A percentile compares a stretch with the other conserved stretches of the same genome.
phyloP scores from a whole-genome alignment of 805 yeast genomes.

The Candida verbasci region DNA sequence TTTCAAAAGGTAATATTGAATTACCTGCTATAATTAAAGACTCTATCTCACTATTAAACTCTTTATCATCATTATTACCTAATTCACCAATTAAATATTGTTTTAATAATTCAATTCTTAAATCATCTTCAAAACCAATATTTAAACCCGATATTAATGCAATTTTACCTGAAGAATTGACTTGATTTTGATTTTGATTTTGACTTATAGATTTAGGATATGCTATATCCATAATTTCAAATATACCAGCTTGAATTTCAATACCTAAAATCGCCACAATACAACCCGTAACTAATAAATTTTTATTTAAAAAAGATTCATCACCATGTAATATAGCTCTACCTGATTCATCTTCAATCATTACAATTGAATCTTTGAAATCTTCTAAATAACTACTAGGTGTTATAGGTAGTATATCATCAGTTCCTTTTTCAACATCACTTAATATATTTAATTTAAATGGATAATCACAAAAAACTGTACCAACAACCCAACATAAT shows the following conservation, averaged over 20 bases:
- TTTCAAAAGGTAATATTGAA: constrained; percentile 41
- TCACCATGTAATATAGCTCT: constrained; percentile 70
- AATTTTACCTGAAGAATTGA: constrained; percentile 34
- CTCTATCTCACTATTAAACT: constrained; percentile 29
- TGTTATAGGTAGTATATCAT: constrained; percentile 44
- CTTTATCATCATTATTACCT: constrained; percentile 27
- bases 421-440: constrained; percentile 64
- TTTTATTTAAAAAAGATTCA: constrained; percentile 42
- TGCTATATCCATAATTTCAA: constrained; percentile 75
- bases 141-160: constrained; percentile 78
- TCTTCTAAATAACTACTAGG: constrained; percentile 23
- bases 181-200: constrained; percentile 21
- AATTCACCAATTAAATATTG: constrained; percentile 73
- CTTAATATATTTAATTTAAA: constrained; percentile 80
- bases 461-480: constrained; percentile 78
- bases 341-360: constrained; percentile 92
- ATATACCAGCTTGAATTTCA: constrained; percentile 77
- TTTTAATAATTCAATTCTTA: constrained; percentile 52
- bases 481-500: constrained; percentile 81
- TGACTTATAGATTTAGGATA: constrained; percentile 69
- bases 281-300: constrained; percentile 81
- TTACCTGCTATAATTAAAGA: constrained; percentile 72
- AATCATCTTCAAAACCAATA: constrained; percentile 42
- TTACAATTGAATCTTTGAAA: constrained; percentile 37
- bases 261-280: constrained; percentile 83